Percentiles rank a stretch among this genome's conserved stretches.
phyloP scores from a whole-genome alignment of 1,139 yeast species.

The Magnusiomyces clavatus region DNA sequence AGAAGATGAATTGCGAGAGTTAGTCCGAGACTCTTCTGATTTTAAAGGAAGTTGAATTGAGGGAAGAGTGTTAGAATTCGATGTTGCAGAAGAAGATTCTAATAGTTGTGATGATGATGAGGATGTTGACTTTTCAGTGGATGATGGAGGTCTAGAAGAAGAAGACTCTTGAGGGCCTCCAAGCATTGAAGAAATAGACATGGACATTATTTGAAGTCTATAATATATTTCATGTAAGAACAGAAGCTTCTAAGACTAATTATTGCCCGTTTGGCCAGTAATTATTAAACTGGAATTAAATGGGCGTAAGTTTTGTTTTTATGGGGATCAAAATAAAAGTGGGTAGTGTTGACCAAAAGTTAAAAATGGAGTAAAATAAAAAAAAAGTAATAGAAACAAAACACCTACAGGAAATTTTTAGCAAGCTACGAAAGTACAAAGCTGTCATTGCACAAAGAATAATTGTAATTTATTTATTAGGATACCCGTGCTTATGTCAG shows the following conservation, averaged over 20 bases:
- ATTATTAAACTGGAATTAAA: too few species aligned
- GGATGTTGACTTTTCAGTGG: not conserved
- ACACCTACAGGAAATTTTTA: too few species aligned
- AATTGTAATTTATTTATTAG: not conserved
- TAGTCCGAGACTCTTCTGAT: too few species aligned
- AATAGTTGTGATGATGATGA: not conserved
- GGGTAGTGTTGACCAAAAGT: not conserved
- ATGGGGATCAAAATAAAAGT: too few species aligned
- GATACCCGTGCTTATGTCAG: not conserved
- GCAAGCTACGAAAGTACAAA: too few species aligned
- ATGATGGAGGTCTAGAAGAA: not conserved
- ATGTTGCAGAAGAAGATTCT: not conserved
- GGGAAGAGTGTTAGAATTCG: not conserved
- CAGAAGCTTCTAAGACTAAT: too few species aligned
- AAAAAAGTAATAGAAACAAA: not conserved
- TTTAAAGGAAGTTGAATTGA: too few species aligned
- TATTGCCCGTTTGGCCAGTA: too few species aligned
- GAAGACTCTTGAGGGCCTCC: conserved; percentile 11
- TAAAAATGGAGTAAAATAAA: not conserved
- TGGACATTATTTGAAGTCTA: conserved; percentile 12
- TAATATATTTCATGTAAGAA: too few species aligned
- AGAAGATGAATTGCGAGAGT: too few species aligned
- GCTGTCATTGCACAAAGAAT: not conserved
- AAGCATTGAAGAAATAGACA: conserved; percentile 18
- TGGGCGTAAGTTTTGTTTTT: too few species aligned